Evolutionary conservation across 768 basidiomycete genomes (phyloP).

Genomic region (Termitomyces sp.): DNA sequence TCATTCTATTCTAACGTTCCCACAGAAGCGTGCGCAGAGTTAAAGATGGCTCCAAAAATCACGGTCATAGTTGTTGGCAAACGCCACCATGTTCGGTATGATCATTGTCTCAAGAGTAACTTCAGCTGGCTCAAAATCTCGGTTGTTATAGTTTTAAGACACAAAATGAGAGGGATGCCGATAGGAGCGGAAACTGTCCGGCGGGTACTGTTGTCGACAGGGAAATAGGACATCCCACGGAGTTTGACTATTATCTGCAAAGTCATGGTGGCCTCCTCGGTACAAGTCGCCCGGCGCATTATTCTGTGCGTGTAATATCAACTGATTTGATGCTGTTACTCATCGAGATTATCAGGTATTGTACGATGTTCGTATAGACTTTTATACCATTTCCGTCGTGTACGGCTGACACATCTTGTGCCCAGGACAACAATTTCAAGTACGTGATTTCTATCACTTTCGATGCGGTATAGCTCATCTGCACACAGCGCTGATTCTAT

Average conservation of each 20-base stretch:
- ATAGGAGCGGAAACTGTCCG: conserved; percentile 65
- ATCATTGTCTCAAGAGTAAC: not conserved
- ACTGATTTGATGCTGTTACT: not conserved
- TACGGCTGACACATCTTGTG: not conserved
- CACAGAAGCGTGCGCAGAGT: conserved; percentile 55
- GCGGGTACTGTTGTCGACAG: conserved; percentile 77
- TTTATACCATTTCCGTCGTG: not conserved
- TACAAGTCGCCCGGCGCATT: conserved; percentile 52
- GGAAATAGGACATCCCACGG: conserved; percentile 62
- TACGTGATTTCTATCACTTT: conserved; percentile 20
- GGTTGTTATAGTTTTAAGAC: conserved; percentile 25
- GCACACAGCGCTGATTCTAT: conserved; percentile 51
- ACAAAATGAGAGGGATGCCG: conserved; percentile 33
- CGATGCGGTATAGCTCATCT: not conserved
- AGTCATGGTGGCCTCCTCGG: conserved; percentile 76
- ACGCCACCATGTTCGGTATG: conserved; percentile 43
- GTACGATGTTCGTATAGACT: conserved; percentile 29
- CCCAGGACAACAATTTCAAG: conserved; percentile 56
- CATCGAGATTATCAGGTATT: conserved; percentile 24
- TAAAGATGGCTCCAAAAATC: conserved; percentile 57
- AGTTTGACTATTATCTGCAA: conserved; percentile 75
- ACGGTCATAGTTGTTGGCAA: conserved; percentile 81
- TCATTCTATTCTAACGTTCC: not conserved
- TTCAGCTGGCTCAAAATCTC: not conserved
- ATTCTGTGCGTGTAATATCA: conserved; percentile 30